Evolutionary conservation across 1,284 basidiomycete species (phyloP).

Genomic region (Blastosporella zonata): DNA sequence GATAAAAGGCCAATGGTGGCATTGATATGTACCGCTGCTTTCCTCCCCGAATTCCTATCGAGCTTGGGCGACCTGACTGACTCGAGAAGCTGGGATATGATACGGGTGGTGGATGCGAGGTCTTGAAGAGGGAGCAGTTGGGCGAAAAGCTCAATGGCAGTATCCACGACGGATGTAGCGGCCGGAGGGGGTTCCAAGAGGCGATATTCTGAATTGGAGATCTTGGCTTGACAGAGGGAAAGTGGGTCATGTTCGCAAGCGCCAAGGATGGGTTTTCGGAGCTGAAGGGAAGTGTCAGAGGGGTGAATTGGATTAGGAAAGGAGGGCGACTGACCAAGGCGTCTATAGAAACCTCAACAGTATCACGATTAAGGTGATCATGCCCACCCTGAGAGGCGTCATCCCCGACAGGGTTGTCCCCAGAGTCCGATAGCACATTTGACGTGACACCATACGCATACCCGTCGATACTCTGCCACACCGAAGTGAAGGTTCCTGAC

Average conservation of each 20-base stretch:
- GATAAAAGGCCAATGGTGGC: conserved; percentile 77
- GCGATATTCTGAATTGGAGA: conserved; percentile 40
- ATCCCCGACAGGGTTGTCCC: conserved; percentile 28
- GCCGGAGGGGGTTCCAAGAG: conserved; percentile 71
- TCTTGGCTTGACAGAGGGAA: conserved; percentile 59
- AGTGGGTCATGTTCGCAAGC: conserved; percentile 88
- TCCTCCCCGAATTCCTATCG: conserved; percentile 88
- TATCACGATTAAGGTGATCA: conserved; percentile 74
- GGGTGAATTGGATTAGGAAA: conserved; percentile 6
- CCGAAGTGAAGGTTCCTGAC: conserved; percentile 77
- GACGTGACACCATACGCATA: conserved; percentile 93
- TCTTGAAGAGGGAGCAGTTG: conserved; percentile 81
- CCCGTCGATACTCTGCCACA: conserved; percentile 89
- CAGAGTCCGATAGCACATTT: conserved; percentile 50
- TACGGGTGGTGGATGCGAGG: conserved; percentile 61
- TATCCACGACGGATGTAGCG: conserved; percentile 84
- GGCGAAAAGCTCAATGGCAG: conserved; percentile 85
- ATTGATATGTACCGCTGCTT: conserved; percentile 85
- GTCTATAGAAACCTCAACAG: conserved; percentile 75
- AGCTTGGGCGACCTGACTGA: conserved; percentile 74
- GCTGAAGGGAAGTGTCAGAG: conserved; percentile 38
- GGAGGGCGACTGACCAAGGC: conserved; percentile 51
- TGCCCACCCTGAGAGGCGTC: conserved; percentile 37
- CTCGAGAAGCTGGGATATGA: conserved; percentile 71
- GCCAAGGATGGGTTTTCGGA: conserved; percentile 77